Evolutionary conservation across 495 filamentous ascomycete species (phyloP), one percentile per base, ranked within the genome.

Genomic region (Xylaria venustula): DNA sequence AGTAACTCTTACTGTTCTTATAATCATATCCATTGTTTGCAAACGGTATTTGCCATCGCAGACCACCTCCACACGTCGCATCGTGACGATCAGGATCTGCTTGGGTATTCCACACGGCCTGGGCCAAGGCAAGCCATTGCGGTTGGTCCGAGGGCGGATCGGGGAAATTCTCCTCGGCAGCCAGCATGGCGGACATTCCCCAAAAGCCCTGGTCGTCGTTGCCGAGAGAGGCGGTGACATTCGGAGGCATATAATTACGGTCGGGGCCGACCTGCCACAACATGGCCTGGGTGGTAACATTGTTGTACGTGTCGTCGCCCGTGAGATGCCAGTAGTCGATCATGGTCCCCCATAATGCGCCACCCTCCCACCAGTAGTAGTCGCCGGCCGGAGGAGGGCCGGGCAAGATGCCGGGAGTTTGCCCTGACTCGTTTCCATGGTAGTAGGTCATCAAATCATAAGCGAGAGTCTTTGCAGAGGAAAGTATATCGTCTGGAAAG

Each of bases 191-290:
- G n/a, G 87, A 83, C 64, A 93, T 78, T 23, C 79, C 89, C 91
- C 91, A 95, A 69, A 92, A 93, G 1, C 88, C 87, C 70, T 93
- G 90, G 60, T 93, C 90, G 65, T 93, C 90, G 67, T 93, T 93
- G 28, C 90, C 90, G 46, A 89, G 80, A 0, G 87, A 87, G 57
- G 85, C 83, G 25, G 86, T 90, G 61, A 90, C 87, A 69, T 93
- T 92, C 2, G 77, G 75, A 40, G 86, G 84, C 73, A 88, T 85
- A 69, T 84, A 91, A 58, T 87, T 78, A 48, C 84, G 73, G 47
- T 84, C 73, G 2, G 75, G 75, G 7, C 86, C 88, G 55, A 80
- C 79, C 62, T 91, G 88, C 70, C 71, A 81, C 44, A 89, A 75
- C 79, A 91, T 75, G 26, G 83, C 88, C 11, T 85, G 71, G 14